These are phyloP conservation scores for Coffea eugenioides DNA, from an alignment of 257 asterid species.

Conservation along the genomic window DNA sequence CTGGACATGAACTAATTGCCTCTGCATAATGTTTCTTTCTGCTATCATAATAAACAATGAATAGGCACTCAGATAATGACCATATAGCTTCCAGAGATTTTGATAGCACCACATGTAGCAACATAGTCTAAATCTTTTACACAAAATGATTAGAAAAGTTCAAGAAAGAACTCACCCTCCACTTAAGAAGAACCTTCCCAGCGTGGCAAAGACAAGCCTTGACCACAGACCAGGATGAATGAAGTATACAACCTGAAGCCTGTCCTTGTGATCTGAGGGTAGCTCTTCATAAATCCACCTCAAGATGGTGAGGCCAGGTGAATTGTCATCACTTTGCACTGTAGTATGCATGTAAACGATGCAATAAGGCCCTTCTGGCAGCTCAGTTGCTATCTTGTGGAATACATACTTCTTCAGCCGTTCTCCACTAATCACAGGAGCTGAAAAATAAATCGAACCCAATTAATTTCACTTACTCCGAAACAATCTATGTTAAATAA, in stretches of 20 bases:
- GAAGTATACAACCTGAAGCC: constrained; percentile 83
- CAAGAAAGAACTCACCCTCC: constrained; percentile 65
- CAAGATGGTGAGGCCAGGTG: constrained; percentile 81
- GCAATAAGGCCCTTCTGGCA: constrained; percentile 81
- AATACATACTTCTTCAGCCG: constrained; percentile 71
- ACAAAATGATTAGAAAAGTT: neutral
- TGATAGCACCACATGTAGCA: neutral
- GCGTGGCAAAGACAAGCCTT: constrained; percentile 81
- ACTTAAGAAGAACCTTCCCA: constrained; percentile 82
- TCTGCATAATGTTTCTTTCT: neutral
- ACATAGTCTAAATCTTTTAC: neutral
- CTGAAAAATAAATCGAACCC: constrained; percentile 28
- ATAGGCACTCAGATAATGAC: neutral
- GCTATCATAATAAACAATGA: neutral
- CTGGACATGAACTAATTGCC: neutral
- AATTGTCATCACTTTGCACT: constrained; percentile 79
- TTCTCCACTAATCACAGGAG: constrained; percentile 68
- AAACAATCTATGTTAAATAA: neutral
- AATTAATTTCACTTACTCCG: neutral
- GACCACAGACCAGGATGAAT: constrained; percentile 90
- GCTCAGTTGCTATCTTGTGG: constrained; percentile 59
- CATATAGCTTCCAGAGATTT: constrained; percentile 3
- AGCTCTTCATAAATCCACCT: constrained; percentile 94
- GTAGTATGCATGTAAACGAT: constrained; percentile 85
- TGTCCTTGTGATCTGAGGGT: constrained; percentile 66